Base-by-base conservation (phyloP, 352 stramenopile genomes). In the Phytophthora macrochlamydospora region DNA sequence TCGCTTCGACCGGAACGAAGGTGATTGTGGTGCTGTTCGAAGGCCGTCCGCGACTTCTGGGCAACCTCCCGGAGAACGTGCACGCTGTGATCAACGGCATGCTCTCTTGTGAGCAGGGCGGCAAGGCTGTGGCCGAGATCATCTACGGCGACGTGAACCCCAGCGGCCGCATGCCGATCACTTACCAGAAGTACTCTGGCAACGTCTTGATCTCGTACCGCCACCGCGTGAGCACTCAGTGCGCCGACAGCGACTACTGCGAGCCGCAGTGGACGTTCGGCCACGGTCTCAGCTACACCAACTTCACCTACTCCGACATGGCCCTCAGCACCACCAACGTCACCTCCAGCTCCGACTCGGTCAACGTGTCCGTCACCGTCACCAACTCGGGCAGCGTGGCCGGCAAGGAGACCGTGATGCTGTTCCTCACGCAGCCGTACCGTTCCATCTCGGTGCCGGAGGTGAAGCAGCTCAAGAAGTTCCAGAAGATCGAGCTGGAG, bases 41-140 rank as follows among this genome's bases (percentile, higher is more conserved):
- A 56, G 87, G 87, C 0, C 76, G 87, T n/a, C 85, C 85, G 30
- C 78, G 87, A 3, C 53, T 94, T 8, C 69, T 95, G 3, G 62
- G 56, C 12, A 77, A 64, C 18, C 56, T 86, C 13, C 48, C 71
- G 0, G 65, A 73, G 4, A 48, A 59, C 31, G 86, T 82, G 11
- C 64, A 88, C 40, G 87, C 79, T n/a, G 75, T 94, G 7, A 61
- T 95, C n/a, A 56, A 90, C 42, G 84, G 64, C 1, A 78, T 89
- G 85, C 68, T 93, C 3, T 78, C 82, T 2, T 79, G 87, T 9
- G 78, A 88, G 32, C 56, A 73, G 7, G 85, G 87, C 18, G 87
- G 87, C 1, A 69, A 87, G 54, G 85, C 83, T 12, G 81, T 94
- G 31, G 82, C 87, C 9, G 81, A 94, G 57, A 79, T 94, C 51